Evolutionary conservation across 176 grass and related monocot species (phyloP).

Genomic region (Oryza coarctata): DNA sequence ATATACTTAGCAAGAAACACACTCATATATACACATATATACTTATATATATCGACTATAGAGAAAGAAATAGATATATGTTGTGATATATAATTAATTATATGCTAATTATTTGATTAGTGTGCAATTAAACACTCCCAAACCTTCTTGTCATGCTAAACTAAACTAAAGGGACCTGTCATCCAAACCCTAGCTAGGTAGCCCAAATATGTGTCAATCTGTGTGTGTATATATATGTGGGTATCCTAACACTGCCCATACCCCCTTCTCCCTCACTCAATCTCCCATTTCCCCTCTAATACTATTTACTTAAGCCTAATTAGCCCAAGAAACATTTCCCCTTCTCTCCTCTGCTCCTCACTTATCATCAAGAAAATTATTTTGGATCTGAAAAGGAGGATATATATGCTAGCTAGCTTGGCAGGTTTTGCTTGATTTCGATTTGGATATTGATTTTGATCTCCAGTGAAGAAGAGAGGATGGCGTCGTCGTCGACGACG

Average conservation of each 20-base stretch:
- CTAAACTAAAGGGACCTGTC: slow-evolving; percentile 68
- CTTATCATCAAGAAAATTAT: not conserved
- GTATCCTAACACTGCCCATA: not conserved
- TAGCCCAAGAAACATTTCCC: not conserved
- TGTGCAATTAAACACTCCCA: slow-evolving; percentile 8
- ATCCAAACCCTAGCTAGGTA: slow-evolving; percentile 55
- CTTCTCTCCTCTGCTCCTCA: not conserved
- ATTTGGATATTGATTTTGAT: too few species aligned
- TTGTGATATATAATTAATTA: not conserved
- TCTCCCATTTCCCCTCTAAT: not conserved
- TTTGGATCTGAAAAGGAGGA: not conserved
- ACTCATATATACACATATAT: not conserved
- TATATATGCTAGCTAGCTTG: not conserved
- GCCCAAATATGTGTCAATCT: not conserved
- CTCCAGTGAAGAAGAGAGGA: not conserved
- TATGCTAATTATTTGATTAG: slow-evolving; percentile 9
- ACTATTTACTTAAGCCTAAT: not conserved
- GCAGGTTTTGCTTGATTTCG: not conserved
- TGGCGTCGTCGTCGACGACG: slow-evolving; percentile 58
- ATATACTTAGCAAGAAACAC: not conserved
- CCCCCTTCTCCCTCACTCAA: not conserved
- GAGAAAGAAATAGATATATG: not conserved
- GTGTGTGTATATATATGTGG: not conserved
- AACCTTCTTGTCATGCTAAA: slow-evolving; percentile 66
- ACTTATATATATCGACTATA: not conserved